Percentiles rank a stretch among this genome's conserved stretches.
Conservation (phyloP, 441 rosid species). For the Metrosideros polymorpha region DNA sequence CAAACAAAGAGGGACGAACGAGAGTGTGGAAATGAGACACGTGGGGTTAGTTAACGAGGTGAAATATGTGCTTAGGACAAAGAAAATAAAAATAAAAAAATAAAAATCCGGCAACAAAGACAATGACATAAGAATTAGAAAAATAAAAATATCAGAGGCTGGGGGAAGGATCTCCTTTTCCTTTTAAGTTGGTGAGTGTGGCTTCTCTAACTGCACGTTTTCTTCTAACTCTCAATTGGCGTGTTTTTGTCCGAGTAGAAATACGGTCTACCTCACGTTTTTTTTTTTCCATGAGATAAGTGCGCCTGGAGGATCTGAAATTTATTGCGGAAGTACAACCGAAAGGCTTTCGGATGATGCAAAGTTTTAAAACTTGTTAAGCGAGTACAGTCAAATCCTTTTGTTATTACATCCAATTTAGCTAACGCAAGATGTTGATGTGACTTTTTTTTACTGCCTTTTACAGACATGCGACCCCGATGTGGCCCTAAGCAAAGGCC, state of each 20-base stretch:
- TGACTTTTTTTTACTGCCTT: not conserved
- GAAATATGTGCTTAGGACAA: not conserved
- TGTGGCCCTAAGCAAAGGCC: not conserved
- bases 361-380: not conserved
- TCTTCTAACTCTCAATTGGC: not conserved
- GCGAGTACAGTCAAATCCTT: not conserved
- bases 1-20: not conserved
- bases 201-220: not conserved
- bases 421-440: not conserved
- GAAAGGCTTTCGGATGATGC: not conserved
- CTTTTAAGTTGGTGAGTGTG: not conserved
- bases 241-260: not conserved
- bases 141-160: not conserved
- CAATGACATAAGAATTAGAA: not conserved
- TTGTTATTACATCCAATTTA: not conserved
- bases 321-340: not conserved
- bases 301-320: not conserved
- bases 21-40: not conserved
- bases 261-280: not conserved
- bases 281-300: not conserved
- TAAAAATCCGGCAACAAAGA: not conserved
- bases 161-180: not conserved
- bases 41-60: not conserved
- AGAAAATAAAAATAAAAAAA: not conserved
- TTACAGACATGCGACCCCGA: rapidly evolving